These are phyloP conservation scores for Globisporangium radiosum DNA, from an alignment of 352 stramenopile species.

Conservation along the genomic window DNA sequence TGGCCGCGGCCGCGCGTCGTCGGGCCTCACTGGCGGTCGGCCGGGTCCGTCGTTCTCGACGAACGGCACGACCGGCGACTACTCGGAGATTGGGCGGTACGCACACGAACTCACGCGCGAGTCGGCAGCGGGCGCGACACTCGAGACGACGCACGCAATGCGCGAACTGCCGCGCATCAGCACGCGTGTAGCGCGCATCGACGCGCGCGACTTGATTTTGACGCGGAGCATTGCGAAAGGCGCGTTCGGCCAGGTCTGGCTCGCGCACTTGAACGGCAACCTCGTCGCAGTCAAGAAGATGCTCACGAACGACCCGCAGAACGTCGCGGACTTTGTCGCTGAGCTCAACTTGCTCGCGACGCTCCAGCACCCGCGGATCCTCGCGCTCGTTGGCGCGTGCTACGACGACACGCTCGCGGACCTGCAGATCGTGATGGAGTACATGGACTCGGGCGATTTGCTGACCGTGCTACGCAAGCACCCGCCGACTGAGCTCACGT, in stretches of 20 bases:
- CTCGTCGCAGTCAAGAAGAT: slow-evolving; percentile 82
- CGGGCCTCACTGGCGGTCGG: slow-evolving; percentile 2
- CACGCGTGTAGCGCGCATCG: slow-evolving; percentile 46
- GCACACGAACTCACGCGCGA: slow-evolving; percentile 14
- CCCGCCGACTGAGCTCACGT: slow-evolving; percentile 39
- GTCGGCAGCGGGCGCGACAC: slow-evolving; percentile 1
- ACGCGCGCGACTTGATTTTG: slow-evolving; percentile 65
- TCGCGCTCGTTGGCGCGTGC: slow-evolving; percentile 61
- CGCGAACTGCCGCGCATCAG: slow-evolving; percentile 24
- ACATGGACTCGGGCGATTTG: slow-evolving; percentile 69
- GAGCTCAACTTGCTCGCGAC: slow-evolving; percentile 81
- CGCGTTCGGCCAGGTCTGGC: slow-evolving; percentile 77
- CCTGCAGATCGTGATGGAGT: slow-evolving; percentile 77
- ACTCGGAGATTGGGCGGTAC: slow-evolving; percentile 23
- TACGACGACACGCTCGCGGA: slow-evolving; percentile 66
- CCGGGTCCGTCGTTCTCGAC: slow-evolving; percentile 15
- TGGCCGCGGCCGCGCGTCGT: slow-evolving; percentile 13
- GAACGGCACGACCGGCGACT: slow-evolving; percentile 13
- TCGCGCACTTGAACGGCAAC: slow-evolving; percentile 56
- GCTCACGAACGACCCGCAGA: slow-evolving; percentile 43
- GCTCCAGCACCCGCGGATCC: slow-evolving; percentile 69
- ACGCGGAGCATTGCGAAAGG: slow-evolving; percentile 76
- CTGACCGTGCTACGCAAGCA: slow-evolving; percentile 47
- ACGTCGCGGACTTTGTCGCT: slow-evolving; percentile 58
- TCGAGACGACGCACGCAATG: slow-evolving; percentile 7